Evolutionary conservation across 305 asterid genomes (phyloP), one percentile per base, ranked within the genome.

Genomic region (Ilex paraguariensis): DNA sequence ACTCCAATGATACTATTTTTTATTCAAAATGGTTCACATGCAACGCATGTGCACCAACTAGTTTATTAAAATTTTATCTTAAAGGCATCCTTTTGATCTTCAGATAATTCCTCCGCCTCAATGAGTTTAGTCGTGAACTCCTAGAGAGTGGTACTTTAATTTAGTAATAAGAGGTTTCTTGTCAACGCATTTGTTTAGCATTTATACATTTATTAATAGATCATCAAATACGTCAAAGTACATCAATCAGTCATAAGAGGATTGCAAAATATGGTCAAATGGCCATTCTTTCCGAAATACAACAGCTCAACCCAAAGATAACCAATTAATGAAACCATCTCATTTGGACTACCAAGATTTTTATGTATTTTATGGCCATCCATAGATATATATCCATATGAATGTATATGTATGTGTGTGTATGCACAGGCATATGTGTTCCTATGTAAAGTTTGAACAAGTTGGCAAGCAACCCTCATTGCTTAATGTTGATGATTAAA

Each of bases 11-110:
- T 21, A 21, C 28, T 21, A 21, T 21, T 21, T 21, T 21, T 21
- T 21, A 1, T 21, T 21, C 28, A 21, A 21, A 21, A 21, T 21
- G 28, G 28, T 21, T 21, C 28, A 21, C 2, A n/a, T n/a, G 28
- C 28, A 21, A 21, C 28, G 28, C 28, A 21, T 21, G 28, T 21
- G 28, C 28, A 21, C 28, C 28, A 21, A 21, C 28, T 21, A 21
- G 1, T 21, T 21, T 21, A 21, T 21, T 21, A 21, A 21, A 21
- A 21, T 1, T 57, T 62, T 69, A 83, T 95, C 97, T 75, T 75
- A 75, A 90, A 87, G 54, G 84, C 79, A 32, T 83, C 85, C 59
- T 85, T 87, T 63, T 87, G 81, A 71, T 87, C 97, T 39, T 79
- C 75, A 50, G 84, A 64, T 69, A 90, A 76, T 65, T 76, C 86